A percentile compares a stretch with the other conserved stretches of the same genome.
phyloP scores from a whole-genome alignment of 139 green algal species.

The Coelastrella sp. region DNA sequence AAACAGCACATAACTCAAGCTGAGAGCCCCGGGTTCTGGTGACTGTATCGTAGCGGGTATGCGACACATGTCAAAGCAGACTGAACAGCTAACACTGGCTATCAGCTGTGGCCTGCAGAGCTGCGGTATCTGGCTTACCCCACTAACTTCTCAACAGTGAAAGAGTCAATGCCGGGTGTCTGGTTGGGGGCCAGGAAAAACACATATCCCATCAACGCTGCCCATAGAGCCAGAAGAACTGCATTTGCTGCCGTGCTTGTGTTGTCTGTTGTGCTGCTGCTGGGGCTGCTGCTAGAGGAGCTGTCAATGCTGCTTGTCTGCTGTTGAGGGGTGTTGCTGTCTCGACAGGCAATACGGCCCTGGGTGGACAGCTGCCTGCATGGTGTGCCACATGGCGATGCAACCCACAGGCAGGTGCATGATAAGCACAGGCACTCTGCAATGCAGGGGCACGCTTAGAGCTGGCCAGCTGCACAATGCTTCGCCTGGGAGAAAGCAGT shows the following conservation, averaged over 20 bases:
- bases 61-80: too few relatives aligned
- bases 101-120: too few relatives aligned
- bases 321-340: slow-evolving; percentile 1
- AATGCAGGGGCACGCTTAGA: too few relatives aligned
- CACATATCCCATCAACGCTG: slow-evolving; percentile 64
- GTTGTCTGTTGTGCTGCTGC: not conserved
- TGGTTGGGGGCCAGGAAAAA: slow-evolving; percentile 84
- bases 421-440: too few relatives aligned
- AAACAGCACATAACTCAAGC: too few relatives aligned
- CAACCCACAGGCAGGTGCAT: too few relatives aligned
- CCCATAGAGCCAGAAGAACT: slow-evolving; percentile 45
- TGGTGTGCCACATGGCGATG: too few relatives aligned
- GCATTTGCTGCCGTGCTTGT: not conserved
- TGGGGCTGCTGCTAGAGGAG: not conserved
- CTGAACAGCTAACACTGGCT: too few relatives aligned
- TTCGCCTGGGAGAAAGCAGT: too few relatives aligned
- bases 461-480: too few relatives aligned
- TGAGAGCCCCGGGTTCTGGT: too few relatives aligned
- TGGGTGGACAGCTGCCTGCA: not conserved
- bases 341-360: not conserved
- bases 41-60: too few relatives aligned
- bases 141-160: slow-evolving; percentile 76
- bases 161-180: slow-evolving; percentile 77
- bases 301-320: not conserved
- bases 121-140: slow-evolving; percentile 65